Evolutionary conservation across 2,329 filamentous ascomycete genomes (phyloP).

Genomic region (Drechslerella stenobrocha): DNA sequence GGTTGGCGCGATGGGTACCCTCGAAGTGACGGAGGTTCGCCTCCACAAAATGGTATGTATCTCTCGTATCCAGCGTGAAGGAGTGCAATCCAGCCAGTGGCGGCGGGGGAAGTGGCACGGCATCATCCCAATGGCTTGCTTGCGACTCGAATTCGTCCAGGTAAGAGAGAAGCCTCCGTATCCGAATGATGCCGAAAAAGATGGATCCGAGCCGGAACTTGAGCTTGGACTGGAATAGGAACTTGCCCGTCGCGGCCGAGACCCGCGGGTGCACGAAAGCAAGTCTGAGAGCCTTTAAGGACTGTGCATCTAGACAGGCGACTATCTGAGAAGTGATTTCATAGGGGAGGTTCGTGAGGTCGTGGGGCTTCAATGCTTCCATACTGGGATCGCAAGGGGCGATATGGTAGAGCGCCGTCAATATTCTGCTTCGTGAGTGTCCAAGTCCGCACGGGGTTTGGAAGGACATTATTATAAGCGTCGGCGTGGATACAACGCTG

Average conservation of each 20-base stretch:
- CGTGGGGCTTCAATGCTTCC: neutral
- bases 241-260: neutral
- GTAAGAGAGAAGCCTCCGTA: neutral
- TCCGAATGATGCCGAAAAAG: neutral
- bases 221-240: neutral
- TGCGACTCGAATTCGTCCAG: neutral
- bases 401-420: neutral
- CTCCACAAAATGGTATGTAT: neutral
- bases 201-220: neutral
- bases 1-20: too few relatives aligned
- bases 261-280: neutral
- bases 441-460: too few relatives aligned
- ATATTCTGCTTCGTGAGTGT: too few relatives aligned
- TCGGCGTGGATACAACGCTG: too few relatives aligned
- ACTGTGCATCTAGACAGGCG: neutral
- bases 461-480: too few relatives aligned
- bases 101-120: too few relatives aligned
- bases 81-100: neutral
- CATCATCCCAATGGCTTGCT: neutral
- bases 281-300: neutral
- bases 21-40: neutral
- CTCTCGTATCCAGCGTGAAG: neutral
- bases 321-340: neutral
- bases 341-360: neutral
- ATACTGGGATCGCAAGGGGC: neutral